Percentiles rank a stretch among this genome's conserved stretches.
phyloP scores from a whole-genome alignment of 805 yeast genomes.

The Sugiyamaella marilandica region DNA sequence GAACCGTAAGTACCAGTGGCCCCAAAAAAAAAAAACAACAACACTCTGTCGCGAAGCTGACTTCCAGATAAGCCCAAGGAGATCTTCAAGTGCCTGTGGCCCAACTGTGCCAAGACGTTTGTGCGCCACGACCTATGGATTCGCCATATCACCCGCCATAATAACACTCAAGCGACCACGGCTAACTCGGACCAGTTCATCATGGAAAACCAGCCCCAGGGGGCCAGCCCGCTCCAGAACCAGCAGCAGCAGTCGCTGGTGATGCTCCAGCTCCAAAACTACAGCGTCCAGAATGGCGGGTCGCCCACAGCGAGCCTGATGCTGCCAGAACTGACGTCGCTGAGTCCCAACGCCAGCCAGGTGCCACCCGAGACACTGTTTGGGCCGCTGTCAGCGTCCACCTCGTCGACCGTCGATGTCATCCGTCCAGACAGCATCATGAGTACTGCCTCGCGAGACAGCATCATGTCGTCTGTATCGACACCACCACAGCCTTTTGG shows the following conservation, averaged over 20 bases:
- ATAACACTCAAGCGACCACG: neutral
- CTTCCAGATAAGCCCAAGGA: slow-evolving; percentile 15
- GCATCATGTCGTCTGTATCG: neutral
- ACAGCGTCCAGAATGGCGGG: neutral
- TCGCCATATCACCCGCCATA: slow-evolving; percentile 27
- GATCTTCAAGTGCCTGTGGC: slow-evolving; percentile 17
- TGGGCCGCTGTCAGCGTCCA: neutral
- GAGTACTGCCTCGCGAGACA: neutral
- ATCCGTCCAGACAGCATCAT: neutral
- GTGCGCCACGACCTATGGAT: slow-evolving; percentile 30
- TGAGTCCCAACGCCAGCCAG: neutral
- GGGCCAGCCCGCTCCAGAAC: neutral
- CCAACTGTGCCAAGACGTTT: slow-evolving; percentile 29
- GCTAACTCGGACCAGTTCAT: neutral
- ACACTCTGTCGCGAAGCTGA: neutral
- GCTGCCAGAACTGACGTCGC: neutral
- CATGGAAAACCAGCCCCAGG: neutral
- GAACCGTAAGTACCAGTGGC: slow-evolving; percentile 18
- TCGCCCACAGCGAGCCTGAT: neutral
- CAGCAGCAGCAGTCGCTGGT: neutral
- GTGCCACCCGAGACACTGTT: neutral
- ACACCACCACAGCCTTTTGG: neutral
- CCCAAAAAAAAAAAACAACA: neutral
- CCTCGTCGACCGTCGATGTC: neutral
- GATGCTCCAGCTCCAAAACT: neutral